These are phyloP conservation scores for Globisporangium acanthophoron DNA, from an alignment of 352 stramenopile genomes.

Conservation along the genomic window DNA sequence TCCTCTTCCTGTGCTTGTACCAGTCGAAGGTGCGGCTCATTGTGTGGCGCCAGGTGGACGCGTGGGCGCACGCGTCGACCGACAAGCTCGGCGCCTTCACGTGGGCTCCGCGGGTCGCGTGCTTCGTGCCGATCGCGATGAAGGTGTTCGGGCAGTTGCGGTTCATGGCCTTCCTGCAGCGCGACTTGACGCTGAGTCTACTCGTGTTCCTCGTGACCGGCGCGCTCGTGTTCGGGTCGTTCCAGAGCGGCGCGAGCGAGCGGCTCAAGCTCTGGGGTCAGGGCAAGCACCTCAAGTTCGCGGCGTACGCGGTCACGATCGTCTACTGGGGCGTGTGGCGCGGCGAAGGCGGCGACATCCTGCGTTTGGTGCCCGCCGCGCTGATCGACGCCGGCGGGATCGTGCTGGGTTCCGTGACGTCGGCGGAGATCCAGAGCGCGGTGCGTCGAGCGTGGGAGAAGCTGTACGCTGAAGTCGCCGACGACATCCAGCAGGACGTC, in stretches of 20 bases:
- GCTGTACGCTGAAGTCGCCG: slow-evolving; percentile 7
- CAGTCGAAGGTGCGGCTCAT: slow-evolving; percentile 46
- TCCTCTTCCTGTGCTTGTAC: slow-evolving; percentile 59
- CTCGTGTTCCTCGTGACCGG: slow-evolving; percentile 32
- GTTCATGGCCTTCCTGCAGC: slow-evolving; percentile 69
- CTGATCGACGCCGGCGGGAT: slow-evolving; percentile 54
- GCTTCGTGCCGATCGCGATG: slow-evolving; percentile 52
- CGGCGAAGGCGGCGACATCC: slow-evolving; percentile 37
- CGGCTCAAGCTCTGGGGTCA: slow-evolving; percentile 48
- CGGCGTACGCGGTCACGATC: slow-evolving; percentile 47
- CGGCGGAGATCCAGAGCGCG: slow-evolving; percentile 8
- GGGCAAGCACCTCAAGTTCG: slow-evolving; percentile 63
- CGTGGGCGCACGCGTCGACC: slow-evolving; percentile 52
- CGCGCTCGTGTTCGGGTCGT: slow-evolving; percentile 27
- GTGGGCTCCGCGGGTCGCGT: slow-evolving; percentile 45
- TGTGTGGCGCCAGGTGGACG: slow-evolving; percentile 22
- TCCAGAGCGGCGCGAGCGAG: slow-evolving; percentile 21
- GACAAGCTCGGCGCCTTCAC: slow-evolving; percentile 62
- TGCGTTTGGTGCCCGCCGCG: slow-evolving; percentile 47
- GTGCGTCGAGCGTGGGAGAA: slow-evolving; percentile 6
- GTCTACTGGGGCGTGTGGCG: slow-evolving; percentile 55
- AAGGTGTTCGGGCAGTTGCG: slow-evolving; percentile 69
- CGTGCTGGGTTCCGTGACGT: slow-evolving; percentile 22
- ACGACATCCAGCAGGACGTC: slow-evolving; percentile 54
- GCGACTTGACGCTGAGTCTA: slow-evolving; percentile 32